phyloP scores from a whole-genome alignment of 345 rosid genomes.

The Eucalyptus brandiana region DNA sequence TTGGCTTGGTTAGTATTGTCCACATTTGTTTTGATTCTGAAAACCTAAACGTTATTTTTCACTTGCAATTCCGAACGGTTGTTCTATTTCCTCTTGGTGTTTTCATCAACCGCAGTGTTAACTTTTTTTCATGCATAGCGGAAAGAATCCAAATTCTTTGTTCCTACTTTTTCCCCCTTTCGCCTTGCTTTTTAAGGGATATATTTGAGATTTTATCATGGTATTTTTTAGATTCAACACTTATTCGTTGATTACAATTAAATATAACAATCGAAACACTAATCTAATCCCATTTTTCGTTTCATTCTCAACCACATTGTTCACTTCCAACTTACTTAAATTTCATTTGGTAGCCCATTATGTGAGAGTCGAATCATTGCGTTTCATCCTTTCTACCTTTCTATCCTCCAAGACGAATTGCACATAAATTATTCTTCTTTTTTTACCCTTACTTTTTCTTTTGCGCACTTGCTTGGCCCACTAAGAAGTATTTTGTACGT shows the following conservation, averaged over 20 bases:
- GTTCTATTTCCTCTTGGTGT: not conserved
- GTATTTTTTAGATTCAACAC: not conserved
- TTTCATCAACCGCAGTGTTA: not conserved
- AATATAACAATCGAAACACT: not conserved
- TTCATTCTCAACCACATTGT: not conserved
- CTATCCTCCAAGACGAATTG: not conserved
- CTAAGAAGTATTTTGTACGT: fast-evolving
- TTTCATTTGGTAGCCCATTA: not conserved
- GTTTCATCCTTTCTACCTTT: not conserved
- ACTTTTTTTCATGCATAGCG: not conserved
- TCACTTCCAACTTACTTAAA: not conserved
- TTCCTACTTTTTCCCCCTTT: not conserved
- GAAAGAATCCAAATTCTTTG: not conserved
- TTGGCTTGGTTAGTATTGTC: not conserved
- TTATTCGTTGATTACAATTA: not conserved
- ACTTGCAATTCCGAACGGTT: not conserved
- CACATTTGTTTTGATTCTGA: not conserved
- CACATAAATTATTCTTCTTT: not conserved
- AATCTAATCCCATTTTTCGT: not conserved
- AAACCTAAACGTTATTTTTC: not conserved
- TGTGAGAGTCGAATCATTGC: not conserved
- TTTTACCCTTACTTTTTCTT: not conserved
- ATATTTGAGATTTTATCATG: not conserved
- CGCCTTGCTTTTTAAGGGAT: not conserved
- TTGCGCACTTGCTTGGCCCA: not conserved